Base-by-base conservation (phyloP, 2,329 filamentous ascomycete genomes). In the Teratosphaeria nubilosa region DNA sequence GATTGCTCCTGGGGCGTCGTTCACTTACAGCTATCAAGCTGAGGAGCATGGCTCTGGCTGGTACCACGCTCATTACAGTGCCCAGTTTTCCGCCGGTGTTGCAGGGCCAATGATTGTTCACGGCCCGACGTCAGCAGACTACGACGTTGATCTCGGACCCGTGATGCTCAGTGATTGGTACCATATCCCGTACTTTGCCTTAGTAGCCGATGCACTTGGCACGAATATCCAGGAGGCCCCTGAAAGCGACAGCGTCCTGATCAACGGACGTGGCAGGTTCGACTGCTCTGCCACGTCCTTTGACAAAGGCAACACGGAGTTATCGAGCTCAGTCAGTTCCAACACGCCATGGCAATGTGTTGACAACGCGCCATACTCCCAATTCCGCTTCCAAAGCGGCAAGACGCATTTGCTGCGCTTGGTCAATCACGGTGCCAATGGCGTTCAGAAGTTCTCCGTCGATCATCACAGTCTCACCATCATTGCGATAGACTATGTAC, bases 391-490 rank as follows among this genome's bases (percentile, higher is more conserved):
- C 60, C 63, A 67, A 3, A 65, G 68, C 4, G 74, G 73, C 22
- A 76, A 73, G 50, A 73, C 69, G 1, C 75, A 78, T 56, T 71
- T 71, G 3, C 65, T 78, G 6, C 69, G 76, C 5, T 61, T 78
- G 7, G 73, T 77, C 55, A 78, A 78, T 55, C 68, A 68, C 22
- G 73, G 73, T 5, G 70, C 74, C 3, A 74, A 77, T 51, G 74
- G 69, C 0, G 58, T 75, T 25, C 73, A 71, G 63, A 74, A 75
- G 56, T 75, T 76, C 68, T 74, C 69, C 31, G 77, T 86, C 74
- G 66, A 86, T 51, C 59, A 67, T 51, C 70, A 77, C 63, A 73
- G 66, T 4, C 64, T 78, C 64, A 73, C 67, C 5, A 70, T 78
- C 58, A 75, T 78, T 51, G 73, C 72, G 5, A 67, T 72, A 31